Conservation (phyloP, 2,329 filamentous ascomycete genomes). For the Botrytis tulipae region DNA sequence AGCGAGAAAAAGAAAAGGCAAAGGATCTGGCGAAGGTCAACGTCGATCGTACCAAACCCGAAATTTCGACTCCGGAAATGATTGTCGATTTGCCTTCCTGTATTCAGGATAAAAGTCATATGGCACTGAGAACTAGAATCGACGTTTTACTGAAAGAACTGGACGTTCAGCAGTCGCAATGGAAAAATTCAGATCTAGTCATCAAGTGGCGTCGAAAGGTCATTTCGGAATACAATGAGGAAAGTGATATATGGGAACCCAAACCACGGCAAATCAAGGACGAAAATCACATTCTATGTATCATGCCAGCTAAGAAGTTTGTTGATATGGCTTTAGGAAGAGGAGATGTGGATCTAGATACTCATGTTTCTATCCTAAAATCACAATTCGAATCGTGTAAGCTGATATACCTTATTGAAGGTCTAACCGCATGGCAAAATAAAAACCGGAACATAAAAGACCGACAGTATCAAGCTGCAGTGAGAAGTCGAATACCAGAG, state of each 20-base stretch:
- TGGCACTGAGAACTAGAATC: conserved; percentile 46
- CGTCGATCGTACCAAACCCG: conserved; percentile 70
- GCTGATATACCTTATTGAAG: conserved; percentile 71
- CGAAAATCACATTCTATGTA: conserved; percentile 53
- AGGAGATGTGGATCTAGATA: conserved; percentile 52
- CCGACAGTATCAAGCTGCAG: conserved; percentile 63
- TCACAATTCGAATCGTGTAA: conserved; percentile 51
- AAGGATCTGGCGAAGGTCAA: conserved; percentile 71
- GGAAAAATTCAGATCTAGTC: conserved; percentile 48
- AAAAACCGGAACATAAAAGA: conserved; percentile 69
- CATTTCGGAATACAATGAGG: conserved; percentile 47
- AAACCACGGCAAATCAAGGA: conserved; percentile 43
- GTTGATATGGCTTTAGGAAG: conserved; percentile 55
- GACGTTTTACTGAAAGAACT: conserved; percentile 51
- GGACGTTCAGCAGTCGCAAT: conserved; percentile 47
- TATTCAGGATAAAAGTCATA: conserved; percentile 43
- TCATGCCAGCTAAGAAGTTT: conserved; percentile 64
- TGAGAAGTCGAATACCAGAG: conserved; percentile 50
- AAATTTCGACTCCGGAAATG: conserved; percentile 72
- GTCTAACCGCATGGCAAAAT: conserved; percentile 62
- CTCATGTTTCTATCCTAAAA: conserved; percentile 57
- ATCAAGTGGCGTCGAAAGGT: conserved; percentile 56
- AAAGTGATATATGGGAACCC: conserved; percentile 50
- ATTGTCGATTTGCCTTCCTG: conserved; percentile 65
- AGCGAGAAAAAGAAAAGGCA: conserved; percentile 60